Evolutionary conservation across 352 stramenopile genomes (phyloP), one percentile per base, ranked within the genome.

Genomic region (Phytophthora melonis): DNA sequence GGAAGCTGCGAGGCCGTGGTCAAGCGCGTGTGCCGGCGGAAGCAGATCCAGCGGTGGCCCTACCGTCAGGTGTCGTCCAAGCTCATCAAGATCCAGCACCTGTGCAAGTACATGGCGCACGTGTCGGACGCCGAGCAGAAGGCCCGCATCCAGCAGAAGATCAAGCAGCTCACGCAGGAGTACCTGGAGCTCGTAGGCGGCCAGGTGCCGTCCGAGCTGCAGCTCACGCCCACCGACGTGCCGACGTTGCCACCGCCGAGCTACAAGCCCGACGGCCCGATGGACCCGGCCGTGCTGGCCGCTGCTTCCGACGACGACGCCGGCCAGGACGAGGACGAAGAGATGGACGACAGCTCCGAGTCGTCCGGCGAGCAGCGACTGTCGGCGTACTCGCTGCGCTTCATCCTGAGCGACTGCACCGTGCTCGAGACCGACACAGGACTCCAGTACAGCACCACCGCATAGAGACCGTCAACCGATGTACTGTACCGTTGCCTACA

Each of bases 1-100:
- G 86, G 86, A 27, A 93, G 82, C 57, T 94, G 88, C 64, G 89
- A 94, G 70, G 89, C 85, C 36, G 88, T 92, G 43, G 86, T 96
- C 71, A 96, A 95, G 81, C 87, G 88, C 58, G 80, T 93, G 16
- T 96, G 89, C 66, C 88, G 89, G 47, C 87, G 83, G 62, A 89
- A 89, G 63, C 83, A 90, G 70, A 94, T 96, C 74, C 82, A 88
- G 71, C 81, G 87, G 57, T 96, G 89, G 89, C 87, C 87, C 5
- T 96, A 96, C 76, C 89, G 89, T 69, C 87, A 96, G 68, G 87
- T 95, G 30, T 92, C 89, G 60, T 87, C 86, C 76, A 93, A 93
- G 75, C 82, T 94, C 65, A 88, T 93, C 74, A 93, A 93, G 84
- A 94, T 94, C 69, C 86, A 94, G 78, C 86, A 93, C 69, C 77